These are phyloP conservation scores for Hanseniaspora valbyensis DNA, from an alignment of 805 yeast genomes.

Conservation along the genomic window DNA sequence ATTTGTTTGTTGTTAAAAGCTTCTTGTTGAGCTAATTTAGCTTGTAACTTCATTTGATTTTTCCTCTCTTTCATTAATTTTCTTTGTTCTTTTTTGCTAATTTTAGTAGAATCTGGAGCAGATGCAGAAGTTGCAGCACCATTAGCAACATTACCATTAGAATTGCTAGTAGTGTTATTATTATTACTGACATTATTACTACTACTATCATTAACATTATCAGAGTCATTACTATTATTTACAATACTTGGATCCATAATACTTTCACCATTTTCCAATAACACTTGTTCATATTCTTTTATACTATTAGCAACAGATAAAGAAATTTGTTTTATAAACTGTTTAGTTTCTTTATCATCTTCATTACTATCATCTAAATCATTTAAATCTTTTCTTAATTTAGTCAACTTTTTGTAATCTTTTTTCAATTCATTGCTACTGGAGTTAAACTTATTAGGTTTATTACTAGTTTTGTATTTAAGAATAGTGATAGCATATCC, in stretches of 20 bases:
- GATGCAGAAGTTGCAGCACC: background rate
- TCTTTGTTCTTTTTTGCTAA: slow-evolving; percentile 29
- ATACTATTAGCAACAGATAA: slow-evolving; percentile 1
- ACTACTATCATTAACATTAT: background rate
- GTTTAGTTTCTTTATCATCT: background rate
- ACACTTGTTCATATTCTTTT: slow-evolving; percentile 10
- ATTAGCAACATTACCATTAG: too few relatives aligned
- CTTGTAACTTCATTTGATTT: slow-evolving; percentile 28
- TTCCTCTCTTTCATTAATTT: slow-evolving; percentile 30
- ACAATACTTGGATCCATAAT: slow-evolving; percentile 7
- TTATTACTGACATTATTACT: too few relatives aligned
- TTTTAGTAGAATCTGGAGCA: slow-evolving; percentile 21
- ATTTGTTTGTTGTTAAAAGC: slow-evolving; percentile 15
- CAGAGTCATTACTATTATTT: background rate
- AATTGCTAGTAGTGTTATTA: too few relatives aligned
- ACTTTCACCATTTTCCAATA: slow-evolving; percentile 12
- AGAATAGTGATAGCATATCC: slow-evolving; percentile 5
- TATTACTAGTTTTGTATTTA: slow-evolving; percentile 13
- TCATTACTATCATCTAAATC: slow-evolving; percentile 5
- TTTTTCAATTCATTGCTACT: slow-evolving; percentile 58
- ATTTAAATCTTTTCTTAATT: slow-evolving; percentile 88
- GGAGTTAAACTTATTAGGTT: slow-evolving; percentile 11
- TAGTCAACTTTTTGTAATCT: slow-evolving; percentile 87
- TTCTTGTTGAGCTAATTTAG: slow-evolving; percentile 22
- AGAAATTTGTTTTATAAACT: slow-evolving; percentile 1